A percentile compares a stretch with the other conserved stretches of the same genome.
These are phyloP conservation scores for Iris pallida DNA, from an alignment of 116 monocot species.

Conservation along the genomic window DNA sequence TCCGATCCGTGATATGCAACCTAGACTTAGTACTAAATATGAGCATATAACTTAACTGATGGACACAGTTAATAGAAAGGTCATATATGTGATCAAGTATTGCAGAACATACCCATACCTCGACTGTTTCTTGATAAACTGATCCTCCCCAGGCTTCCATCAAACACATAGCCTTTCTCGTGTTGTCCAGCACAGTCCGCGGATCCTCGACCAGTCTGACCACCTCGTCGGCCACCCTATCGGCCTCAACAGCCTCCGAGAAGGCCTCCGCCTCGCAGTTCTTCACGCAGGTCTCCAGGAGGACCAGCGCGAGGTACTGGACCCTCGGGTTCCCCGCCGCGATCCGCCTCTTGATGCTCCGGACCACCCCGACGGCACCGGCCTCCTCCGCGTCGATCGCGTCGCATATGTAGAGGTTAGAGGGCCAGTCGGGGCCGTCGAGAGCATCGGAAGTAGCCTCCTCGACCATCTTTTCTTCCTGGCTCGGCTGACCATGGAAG, in stretches of 20 bases:
- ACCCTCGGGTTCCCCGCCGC: conserved; percentile 46
- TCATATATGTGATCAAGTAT: too few species aligned
- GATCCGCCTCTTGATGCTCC: conserved; percentile 64
- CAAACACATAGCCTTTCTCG: conserved; percentile 73
- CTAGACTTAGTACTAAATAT: too few species aligned
- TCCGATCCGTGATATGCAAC: too few species aligned
- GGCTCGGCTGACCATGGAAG: conserved; percentile 65
- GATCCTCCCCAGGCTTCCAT: conserved; percentile 87
- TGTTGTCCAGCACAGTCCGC: conserved; percentile 61
- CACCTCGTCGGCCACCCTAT: conserved; percentile 84
- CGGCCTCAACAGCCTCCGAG: conserved; percentile 69
- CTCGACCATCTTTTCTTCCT: conserved; percentile 62
- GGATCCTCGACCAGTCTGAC: conserved; percentile 81
- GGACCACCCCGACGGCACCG: conserved; percentile 56
- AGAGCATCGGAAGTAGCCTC: conserved; percentile 69
- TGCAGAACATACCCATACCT: conserved; percentile 26
- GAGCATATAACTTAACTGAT: too few species aligned
- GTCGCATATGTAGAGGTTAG: conserved; percentile 80
- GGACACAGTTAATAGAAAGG: too few species aligned
- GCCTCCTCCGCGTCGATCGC: conserved; percentile 48
- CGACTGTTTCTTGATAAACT: conserved; percentile 83
- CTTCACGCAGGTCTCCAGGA: conserved; percentile 77
- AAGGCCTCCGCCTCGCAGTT: conserved; percentile 86
- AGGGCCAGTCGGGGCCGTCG: conserved; percentile 67
- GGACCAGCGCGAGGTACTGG: conserved; percentile 61